Conservation (phyloP, 2,329 filamentous ascomycete genomes). For the Aspergillus hortae region DNA sequence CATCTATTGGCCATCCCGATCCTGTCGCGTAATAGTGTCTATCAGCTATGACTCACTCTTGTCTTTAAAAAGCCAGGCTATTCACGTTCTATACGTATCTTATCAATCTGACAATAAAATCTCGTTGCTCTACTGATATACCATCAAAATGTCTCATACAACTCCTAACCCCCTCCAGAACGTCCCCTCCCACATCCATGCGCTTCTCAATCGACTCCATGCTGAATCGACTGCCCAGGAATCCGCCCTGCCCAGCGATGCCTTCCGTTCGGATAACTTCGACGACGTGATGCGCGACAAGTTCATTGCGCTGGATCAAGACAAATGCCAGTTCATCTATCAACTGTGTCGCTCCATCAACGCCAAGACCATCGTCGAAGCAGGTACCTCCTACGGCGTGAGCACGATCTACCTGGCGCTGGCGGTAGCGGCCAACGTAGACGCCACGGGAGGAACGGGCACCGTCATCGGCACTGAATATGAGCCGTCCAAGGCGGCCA, state of each 20-base stretch:
- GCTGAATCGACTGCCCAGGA: slow-evolving; percentile 3
- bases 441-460: slow-evolving; percentile 27
- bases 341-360: slow-evolving; percentile 48
- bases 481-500: slow-evolving; percentile 51
- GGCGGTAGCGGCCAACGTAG: slow-evolving; percentile 51
- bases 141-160: not conserved
- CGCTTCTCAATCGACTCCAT: slow-evolving; percentile 1
- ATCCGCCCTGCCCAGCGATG: not conserved
- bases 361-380: slow-evolving; percentile 55
- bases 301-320: slow-evolving; percentile 57
- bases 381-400: slow-evolving; percentile 60
- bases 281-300: slow-evolving; percentile 51
- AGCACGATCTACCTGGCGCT: slow-evolving; percentile 62
- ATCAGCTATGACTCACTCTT: too few species aligned
- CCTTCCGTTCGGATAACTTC: slow-evolving; percentile 19
- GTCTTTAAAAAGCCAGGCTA: too few species aligned
- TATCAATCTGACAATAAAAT: too few species aligned
- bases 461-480: slow-evolving; percentile 60
- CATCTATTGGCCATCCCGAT: too few species aligned
- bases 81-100: too few species aligned
- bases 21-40: too few species aligned
- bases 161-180: not conserved
- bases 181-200: not conserved
- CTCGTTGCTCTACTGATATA: too few species aligned
- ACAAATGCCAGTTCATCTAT: slow-evolving; percentile 58